Base-by-base conservation (phyloP, 1,139 yeast genomes). In the Nakaseomyces sp. region DNA sequence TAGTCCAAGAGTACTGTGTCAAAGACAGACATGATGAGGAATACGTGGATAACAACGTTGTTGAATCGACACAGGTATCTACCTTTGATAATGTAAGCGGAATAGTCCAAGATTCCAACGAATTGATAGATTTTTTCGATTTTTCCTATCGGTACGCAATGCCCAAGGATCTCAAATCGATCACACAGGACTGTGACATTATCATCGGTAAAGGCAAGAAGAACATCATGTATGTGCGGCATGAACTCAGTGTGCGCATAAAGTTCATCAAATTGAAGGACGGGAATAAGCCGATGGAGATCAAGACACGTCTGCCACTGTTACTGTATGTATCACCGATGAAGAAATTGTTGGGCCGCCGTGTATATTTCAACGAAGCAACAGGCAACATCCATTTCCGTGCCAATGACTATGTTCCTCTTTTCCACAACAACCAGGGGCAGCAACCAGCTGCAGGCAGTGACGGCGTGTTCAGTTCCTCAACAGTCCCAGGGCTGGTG, bases 251-350 rank as follows among this genome's bases (percentile, higher is more conserved):
- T 7, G 51, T 61, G 5, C 51, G 50, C 17, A 52, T 61, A 5
- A 41, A 59, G 47, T 45, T 47, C 30, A 49, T 51, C 26, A 37
- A 40, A 10, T 37, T 39, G 33, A 44, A 37, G 2, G 47, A 44
- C 3, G 43, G 42, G 3, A 45, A 47, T 32, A 50, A 52, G 22
- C 49, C 45, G 19, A 45, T 57, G 19, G 62, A 58, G 43, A 57
- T 59, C 41, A 53, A 53, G 43, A 85, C 87, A 4, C 78, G 77
- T 43, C 60, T 82, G 32, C 89, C 91, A 0, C 67, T 82, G 2
- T 64, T 67, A 24, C 60, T 82, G 2, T 82, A 75, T 55, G 64
- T 79, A 5, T 75, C 80, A 46, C 76, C 83, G 3, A 69, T 69
- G 18, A 79, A 79, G 4, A 67, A 67, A 32, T 72, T 77, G 37